phyloP scores from a whole-genome alignment of 129 eudicot genomes.

The Deinandra increscens region DNA sequence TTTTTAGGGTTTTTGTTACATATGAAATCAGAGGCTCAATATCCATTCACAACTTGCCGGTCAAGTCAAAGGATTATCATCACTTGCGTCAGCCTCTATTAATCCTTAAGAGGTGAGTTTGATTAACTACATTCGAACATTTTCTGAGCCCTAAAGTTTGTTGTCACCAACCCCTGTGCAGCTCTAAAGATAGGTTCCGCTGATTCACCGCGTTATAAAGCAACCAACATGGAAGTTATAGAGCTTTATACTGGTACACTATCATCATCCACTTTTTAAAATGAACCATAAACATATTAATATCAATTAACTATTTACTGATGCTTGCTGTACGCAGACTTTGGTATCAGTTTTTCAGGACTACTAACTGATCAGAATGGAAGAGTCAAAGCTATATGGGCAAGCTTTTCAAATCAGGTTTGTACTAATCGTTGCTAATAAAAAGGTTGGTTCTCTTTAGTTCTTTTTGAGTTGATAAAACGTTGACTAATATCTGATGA shows the following conservation, averaged over 20 bases:
- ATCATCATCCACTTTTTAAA: background rate
- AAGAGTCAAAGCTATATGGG: conserved; percentile 93
- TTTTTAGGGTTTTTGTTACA: too few species aligned
- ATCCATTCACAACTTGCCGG: too few species aligned
- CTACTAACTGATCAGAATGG: conserved; percentile 76
- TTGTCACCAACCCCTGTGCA: too few species aligned
- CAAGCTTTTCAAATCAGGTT: conserved; percentile 94
- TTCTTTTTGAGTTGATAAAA: conserved; percentile 17
- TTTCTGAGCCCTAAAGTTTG: too few species aligned
- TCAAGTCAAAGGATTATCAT: too few species aligned
- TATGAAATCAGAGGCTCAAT: too few species aligned
- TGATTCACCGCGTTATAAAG: too few species aligned
- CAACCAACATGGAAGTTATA: conserved; percentile 95
- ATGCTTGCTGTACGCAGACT: conserved; percentile 47
- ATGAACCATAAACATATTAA: conserved; percentile 1
- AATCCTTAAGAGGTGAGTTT: too few species aligned
- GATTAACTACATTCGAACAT: too few species aligned
- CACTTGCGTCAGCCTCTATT: too few species aligned
- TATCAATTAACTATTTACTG: conserved; percentile 4
- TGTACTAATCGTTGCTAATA: conserved; percentile 26
- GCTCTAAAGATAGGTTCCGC: too few species aligned
- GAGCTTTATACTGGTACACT: conserved; percentile 32
- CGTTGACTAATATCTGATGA: conserved; percentile 16
- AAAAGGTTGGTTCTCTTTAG: conserved; percentile 14
- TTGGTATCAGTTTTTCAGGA: conserved; percentile 91